Base-by-base conservation (phyloP, 225 moss, liverwort and hornwort species). In the Climacium dendroides region DNA sequence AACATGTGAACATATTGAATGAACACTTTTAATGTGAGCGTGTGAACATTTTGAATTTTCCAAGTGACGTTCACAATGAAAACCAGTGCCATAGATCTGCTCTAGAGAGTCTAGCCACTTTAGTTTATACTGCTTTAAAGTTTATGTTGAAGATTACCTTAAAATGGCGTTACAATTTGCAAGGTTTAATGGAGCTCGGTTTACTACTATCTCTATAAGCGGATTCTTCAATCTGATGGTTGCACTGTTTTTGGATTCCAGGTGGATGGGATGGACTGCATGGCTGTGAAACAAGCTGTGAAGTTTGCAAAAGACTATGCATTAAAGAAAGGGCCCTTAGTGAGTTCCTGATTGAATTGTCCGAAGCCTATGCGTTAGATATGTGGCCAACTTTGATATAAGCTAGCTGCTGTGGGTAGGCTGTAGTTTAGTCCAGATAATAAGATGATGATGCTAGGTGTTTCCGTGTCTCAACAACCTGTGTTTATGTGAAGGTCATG, bases 401-500 rank as follows among this genome's bases (percentile, higher is more conserved):
- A 5, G 23, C 75, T 35, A 75, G 23, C 53, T 53, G 22, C 35
- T 76, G 53, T 35, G 35, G 23, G 35, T 53, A 35, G 35, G 20
- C 35, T 53, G 24, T 53, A 75, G 13, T 75, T 75, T 35, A 74
- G 14, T 75, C 35, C 75, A 52, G 35, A n/a, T n/a, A n/a, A n/a
- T n/a, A n/a, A n/a, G n/a, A 41, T 10, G 10, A 29, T 52, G 34
- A 75, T 75, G 52, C 53, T 20, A 7, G 22, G 8, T 53, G 9
- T 35, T 32, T 32, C 32, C 32, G 32, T 50, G 12, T 74, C 32
- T 76, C 35, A 53, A 76, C 76, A 35, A 35, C 35, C 53, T 53
- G 14, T 53, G 23, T 23, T 48, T 64, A 37, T 66, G 64, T 86
- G 90, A 85, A 93, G 93, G 90, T 97, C 43, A 89, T 96, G 88